Evolutionary conservation across 1,284 basidiomycete genomes (phyloP).

Genomic region (Cryptococcus neoformans): DNA sequence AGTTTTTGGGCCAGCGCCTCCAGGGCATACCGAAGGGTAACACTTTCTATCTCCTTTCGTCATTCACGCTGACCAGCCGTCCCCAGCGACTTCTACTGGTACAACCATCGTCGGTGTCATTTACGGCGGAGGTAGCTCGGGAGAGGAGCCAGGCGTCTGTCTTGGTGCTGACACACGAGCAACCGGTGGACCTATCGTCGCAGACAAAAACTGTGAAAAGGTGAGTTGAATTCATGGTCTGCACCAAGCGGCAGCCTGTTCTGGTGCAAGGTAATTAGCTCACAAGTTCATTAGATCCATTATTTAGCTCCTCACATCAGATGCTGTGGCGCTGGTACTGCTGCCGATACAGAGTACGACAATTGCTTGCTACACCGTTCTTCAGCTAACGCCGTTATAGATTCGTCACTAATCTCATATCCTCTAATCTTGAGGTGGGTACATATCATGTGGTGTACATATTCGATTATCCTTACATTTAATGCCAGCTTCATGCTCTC

Average conservation of each 20-base stretch:
- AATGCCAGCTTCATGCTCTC: slow-evolving; percentile 64
- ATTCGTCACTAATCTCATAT: slow-evolving; percentile 88
- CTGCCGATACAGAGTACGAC: slow-evolving; percentile 82
- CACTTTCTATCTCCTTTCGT: neutral
- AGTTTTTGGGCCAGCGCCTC: slow-evolving; percentile 56
- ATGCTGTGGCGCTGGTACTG: slow-evolving; percentile 98
- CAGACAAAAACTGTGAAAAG: slow-evolving; percentile 99
- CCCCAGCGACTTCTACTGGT: slow-evolving; percentile 80
- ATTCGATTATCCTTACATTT: slow-evolving; percentile 9
- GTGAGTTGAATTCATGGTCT: slow-evolving; percentile 50
- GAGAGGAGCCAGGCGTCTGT: slow-evolving; percentile 77
- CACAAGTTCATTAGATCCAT: slow-evolving; percentile 70
- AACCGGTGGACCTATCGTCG: slow-evolving; percentile 91
- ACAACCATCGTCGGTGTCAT: slow-evolving; percentile 95
- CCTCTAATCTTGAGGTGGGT: slow-evolving; percentile 75
- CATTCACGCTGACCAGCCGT: too few relatives aligned
- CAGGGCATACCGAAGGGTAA: slow-evolving; percentile 52
- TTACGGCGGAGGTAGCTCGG: slow-evolving; percentile 58
- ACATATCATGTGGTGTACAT: neutral
- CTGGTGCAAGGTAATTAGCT: neutral
- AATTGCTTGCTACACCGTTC: neutral
- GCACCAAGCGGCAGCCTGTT: neutral
- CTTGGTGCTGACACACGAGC: slow-evolving; percentile 97
- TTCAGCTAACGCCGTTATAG: slow-evolving; percentile 14
- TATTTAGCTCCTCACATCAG: slow-evolving; percentile 91